phyloP scores from a whole-genome alignment of 345 rosid species.

The Populus pruinosa region DNA sequence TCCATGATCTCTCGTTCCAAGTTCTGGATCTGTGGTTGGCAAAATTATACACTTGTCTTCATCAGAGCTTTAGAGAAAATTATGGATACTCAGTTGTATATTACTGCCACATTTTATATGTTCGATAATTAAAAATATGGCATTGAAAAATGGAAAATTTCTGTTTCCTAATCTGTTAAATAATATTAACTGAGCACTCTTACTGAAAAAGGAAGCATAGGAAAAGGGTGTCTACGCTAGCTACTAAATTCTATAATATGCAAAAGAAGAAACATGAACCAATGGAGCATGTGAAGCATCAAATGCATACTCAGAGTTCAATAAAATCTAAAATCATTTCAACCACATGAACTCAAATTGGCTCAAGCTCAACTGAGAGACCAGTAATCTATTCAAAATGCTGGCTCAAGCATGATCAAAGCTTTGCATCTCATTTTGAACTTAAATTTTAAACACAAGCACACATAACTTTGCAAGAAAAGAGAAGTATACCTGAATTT shows the following conservation, averaged over 20 bases:
- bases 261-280: neutral
- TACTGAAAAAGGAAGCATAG: neutral
- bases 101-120: constrained; percentile 2
- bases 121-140: constrained; percentile 1
- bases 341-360: neutral
- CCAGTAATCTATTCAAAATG: neutral
- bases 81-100: neutral
- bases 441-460: neutral
- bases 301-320: neutral
- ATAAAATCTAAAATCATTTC: neutral
- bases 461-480: neutral
- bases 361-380: neutral
- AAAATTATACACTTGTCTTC: constrained; percentile 10
- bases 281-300: neutral
- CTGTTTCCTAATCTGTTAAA: neutral
- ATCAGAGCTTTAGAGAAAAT: constrained; percentile 2
- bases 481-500: constrained; percentile 54
- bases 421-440: neutral
- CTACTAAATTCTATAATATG: neutral
- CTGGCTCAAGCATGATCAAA: neutral
- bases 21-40: constrained; percentile 55
- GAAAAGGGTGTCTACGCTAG: neutral
- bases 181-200: neutral
- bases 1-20: constrained; percentile 88
- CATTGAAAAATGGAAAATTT: neutral